Evolutionary conservation across 2,329 filamentous ascomycete species (phyloP).

Genomic region (Paecilomyces sp.): DNA sequence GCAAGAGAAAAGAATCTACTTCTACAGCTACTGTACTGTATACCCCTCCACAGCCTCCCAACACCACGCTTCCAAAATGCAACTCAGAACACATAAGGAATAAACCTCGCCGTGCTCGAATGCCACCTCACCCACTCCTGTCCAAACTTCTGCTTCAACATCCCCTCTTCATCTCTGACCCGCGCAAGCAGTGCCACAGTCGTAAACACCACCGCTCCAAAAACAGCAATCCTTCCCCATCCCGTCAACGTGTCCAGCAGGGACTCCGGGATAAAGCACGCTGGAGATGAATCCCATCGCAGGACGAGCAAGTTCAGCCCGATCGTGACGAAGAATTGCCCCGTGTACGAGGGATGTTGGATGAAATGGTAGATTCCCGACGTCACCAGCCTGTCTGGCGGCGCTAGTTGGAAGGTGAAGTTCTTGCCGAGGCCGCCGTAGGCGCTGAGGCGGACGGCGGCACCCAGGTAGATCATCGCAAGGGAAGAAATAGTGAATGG

Average conservation of each 20-base stretch:
- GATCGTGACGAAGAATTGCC: slow-evolving; percentile 25
- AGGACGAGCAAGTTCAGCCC: slow-evolving; percentile 20
- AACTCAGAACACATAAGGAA: slow-evolving; percentile 26
- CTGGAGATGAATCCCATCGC: slow-evolving; percentile 31
- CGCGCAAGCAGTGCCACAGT: slow-evolving; percentile 22
- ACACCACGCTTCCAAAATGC: neutral
- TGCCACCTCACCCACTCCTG: slow-evolving; percentile 45
- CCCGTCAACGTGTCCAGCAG: slow-evolving; percentile 6
- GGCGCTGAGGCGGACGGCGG: slow-evolving; percentile 27
- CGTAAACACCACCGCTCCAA: neutral
- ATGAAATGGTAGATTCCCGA: slow-evolving; percentile 43
- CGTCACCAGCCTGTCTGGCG: slow-evolving; percentile 41
- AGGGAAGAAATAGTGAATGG: slow-evolving; percentile 9
- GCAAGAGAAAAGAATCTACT: too few relatives aligned
- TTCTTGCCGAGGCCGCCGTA: slow-evolving; percentile 42
- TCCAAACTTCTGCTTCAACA: slow-evolving; percentile 44
- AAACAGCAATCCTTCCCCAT: slow-evolving; percentile 5
- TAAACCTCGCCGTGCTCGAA: slow-evolving; percentile 40
- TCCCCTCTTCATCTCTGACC: slow-evolving; percentile 44
- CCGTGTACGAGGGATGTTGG: slow-evolving; percentile 50
- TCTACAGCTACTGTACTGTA: too few relatives aligned
- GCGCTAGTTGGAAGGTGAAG: slow-evolving; percentile 48
- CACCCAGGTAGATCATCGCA: slow-evolving; percentile 12
- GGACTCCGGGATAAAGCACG: slow-evolving; percentile 27
- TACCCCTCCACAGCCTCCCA: neutral